These are phyloP conservation scores for Purshia tridentata DNA, from an alignment of 306 rosid species.

Conservation along the genomic window DNA sequence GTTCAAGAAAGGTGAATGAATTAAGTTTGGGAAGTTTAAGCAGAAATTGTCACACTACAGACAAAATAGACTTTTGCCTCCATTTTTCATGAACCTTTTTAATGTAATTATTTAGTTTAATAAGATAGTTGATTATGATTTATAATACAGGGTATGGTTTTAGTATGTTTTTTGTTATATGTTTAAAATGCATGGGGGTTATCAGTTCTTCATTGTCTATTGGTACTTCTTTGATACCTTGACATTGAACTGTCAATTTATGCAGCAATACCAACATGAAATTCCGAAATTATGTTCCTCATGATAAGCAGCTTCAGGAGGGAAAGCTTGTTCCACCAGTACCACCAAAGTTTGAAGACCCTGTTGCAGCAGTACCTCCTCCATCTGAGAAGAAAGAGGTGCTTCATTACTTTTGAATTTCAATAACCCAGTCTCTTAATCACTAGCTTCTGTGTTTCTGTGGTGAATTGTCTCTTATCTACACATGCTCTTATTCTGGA, in stretches of 20 bases:
- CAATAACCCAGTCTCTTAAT: background rate
- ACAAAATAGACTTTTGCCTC: background rate
- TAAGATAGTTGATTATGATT: background rate
- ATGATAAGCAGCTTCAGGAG: slow-evolving; percentile 79
- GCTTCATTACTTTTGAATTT: background rate
- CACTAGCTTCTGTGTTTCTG: background rate
- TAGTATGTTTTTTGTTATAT: background rate
- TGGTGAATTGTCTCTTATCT: slow-evolving; percentile 8
- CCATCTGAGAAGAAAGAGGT: slow-evolving; percentile 53
- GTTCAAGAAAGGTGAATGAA: background rate
- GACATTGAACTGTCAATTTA: slow-evolving; percentile 5
- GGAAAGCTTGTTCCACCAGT: slow-evolving; percentile 81
- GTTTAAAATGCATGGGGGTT: background rate
- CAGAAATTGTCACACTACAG: background rate
- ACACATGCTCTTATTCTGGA: background rate
- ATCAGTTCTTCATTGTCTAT: background rate
- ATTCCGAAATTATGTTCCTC: slow-evolving; percentile 93
- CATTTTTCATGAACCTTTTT: background rate
- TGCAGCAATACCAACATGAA: slow-evolving; percentile 65
- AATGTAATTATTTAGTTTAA: background rate
- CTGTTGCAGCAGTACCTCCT: slow-evolving; percentile 56
- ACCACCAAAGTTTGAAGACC: slow-evolving; percentile 89
- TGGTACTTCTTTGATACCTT: background rate
- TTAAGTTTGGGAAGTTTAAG: slow-evolving; percentile 1
- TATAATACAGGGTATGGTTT: background rate